phyloP scores from a whole-genome alignment of 73 alveolate species.

The Symbiodinium pilosum region DNA sequence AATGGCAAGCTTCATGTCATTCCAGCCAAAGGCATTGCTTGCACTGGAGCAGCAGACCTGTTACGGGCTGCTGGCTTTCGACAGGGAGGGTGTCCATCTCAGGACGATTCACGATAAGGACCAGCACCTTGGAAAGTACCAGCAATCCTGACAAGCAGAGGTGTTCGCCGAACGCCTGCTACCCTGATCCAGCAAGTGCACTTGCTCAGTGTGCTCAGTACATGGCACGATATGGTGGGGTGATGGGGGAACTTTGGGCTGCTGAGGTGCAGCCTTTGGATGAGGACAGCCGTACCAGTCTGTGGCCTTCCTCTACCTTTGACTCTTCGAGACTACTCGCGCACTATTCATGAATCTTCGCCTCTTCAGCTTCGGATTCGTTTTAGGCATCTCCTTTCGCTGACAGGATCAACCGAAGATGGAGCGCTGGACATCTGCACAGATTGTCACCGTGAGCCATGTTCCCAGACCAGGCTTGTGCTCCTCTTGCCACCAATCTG shows the following conservation, averaged over 20 bases:
- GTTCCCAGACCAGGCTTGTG: neutral
- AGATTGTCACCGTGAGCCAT: conserved; percentile 6
- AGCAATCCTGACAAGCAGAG: neutral
- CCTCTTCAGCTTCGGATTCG: no score
- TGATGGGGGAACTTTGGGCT: no score
- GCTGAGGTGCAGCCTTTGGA: conserved; percentile 55
- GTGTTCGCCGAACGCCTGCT: neutral
- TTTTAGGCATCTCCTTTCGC: no score
- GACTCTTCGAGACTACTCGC: no score
- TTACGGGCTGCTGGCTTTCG: conserved; percentile 66
- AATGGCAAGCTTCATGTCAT: no score
- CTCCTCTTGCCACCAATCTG: no score
- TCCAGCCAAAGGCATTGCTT: conserved; percentile 24
- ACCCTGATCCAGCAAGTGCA: conserved; percentile 46
- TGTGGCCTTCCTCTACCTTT: no score
- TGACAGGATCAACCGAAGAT: conserved; percentile 29
- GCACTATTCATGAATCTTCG: no score
- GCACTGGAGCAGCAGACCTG: conserved; percentile 49
- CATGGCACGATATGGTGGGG: no score
- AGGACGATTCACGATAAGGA: neutral
- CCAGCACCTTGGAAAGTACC: neutral
- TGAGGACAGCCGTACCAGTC: neutral
- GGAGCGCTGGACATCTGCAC: conserved; percentile 84
- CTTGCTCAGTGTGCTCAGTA: neutral
- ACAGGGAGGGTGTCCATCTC: neutral